Base-by-base conservation (phyloP, 1,139 yeast genomes). In the Geotrichum aggregatum region DNA sequence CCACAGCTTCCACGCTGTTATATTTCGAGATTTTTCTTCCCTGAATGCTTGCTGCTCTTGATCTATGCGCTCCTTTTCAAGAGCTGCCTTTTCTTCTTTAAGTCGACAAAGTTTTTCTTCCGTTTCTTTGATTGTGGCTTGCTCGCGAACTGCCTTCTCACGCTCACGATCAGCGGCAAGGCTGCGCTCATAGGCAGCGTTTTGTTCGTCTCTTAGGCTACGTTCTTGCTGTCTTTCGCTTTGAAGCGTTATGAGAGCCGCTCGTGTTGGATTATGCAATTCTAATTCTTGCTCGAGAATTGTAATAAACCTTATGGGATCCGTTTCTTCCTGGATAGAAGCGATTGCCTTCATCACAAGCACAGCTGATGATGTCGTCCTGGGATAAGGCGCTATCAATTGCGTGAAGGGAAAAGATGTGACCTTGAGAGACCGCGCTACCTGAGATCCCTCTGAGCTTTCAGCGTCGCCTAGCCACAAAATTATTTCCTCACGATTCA, bases 381-480 rank as follows among this genome's bases (percentile, higher is more conserved):
- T 61, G 22, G 72, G 72, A 19, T 69, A 41, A 71, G 76, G 56
- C 79, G 88, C 67, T 77, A 74, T 60, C 80, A 83, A 50, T 0
- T 92, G 95, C 41, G 87, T 68, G 64, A 86, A 86, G 11, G 98
- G 98, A 63, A 84, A 83, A 58, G 79, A 78, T 19, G 89, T 78
- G 40, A 84, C 85, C 55, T 79, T 79, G 56, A 91, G 76, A 46
- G 84, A 80, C 63, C 84, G 83, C 0, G 95, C 87, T 16, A 88
- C 82, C 62, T 87, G 95, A 63, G 80, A 84, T 1, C 92, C 87
- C 67, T 92, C 98, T 11, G 88, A 80, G 56, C 83, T 80, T n/a
- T 80, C 77, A 28, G 85, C 79, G 64, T 87, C 85, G 6, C 97
- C 96, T 36, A 92, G 95, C 98, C 98, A 92, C 4, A 87, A 71